Conservation (phyloP, 192 early-diverging fungal species). For the Coemansia sp. region DNA sequence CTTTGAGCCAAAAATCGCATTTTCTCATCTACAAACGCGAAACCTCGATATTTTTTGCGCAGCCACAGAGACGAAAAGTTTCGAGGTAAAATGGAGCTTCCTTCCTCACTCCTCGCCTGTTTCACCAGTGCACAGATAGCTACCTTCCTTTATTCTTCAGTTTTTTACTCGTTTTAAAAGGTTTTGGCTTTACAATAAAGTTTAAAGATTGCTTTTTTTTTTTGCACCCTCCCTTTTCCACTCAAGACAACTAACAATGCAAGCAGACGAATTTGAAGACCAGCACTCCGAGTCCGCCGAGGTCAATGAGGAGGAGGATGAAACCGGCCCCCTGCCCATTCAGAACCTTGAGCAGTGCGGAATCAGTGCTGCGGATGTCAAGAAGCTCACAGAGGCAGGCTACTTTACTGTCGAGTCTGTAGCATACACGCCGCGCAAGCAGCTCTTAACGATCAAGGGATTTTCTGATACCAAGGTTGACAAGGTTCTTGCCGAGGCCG, state of each 20-base stretch:
- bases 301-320: slow-evolving; percentile 55
- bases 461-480: slow-evolving; percentile 95
- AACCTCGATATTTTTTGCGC: slow-evolving; percentile 17
- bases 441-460: slow-evolving; percentile 85
- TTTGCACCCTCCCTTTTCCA: background rate
- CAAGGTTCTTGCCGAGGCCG: slow-evolving; percentile 88
- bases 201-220: background rate
- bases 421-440: slow-evolving; percentile 90
- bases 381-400: slow-evolving; percentile 85
- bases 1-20: no score
- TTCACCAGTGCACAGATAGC: background rate
- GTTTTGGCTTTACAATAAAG: background rate
- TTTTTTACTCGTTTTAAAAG: background rate
- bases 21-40: no score
- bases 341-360: slow-evolving; percentile 66
- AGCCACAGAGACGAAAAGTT: slow-evolving; percentile 11
- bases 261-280: slow-evolving; percentile 48
- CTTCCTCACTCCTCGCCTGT: slow-evolving; percentile 5
- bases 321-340: slow-evolving; percentile 56
- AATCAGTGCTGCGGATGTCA: slow-evolving; percentile 68
- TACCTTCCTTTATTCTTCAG: slow-evolving; percentile 5
- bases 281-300: slow-evolving; percentile 54
- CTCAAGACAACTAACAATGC: slow-evolving; percentile 22
- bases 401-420: slow-evolving; percentile 91
- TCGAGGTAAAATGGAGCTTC: slow-evolving; percentile 4